These are phyloP conservation scores for Candida orba DNA, from an alignment of 805 yeast species.

Conservation along the genomic window DNA sequence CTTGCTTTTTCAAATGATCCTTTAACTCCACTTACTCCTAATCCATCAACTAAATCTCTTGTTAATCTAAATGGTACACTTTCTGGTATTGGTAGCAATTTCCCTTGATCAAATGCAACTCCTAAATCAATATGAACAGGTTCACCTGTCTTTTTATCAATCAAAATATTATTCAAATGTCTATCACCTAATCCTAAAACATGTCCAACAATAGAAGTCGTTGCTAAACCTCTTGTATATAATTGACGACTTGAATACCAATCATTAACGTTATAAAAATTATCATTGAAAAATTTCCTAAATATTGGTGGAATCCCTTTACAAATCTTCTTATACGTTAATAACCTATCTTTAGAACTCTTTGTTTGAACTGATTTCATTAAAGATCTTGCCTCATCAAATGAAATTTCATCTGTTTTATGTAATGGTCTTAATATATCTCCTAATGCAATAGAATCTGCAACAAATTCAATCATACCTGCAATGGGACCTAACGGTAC, in stretches of 20 bases:
- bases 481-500: constrained; percentile 82
- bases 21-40: constrained; percentile 79
- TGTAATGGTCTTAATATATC: constrained; percentile 68
- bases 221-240: constrained; percentile 75
- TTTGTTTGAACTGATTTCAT: constrained; percentile 55
- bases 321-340: constrained; percentile 41
- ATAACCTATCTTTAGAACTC: constrained; percentile 35
- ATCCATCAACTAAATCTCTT: constrained; percentile 84
- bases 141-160: constrained; percentile 81
- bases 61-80: constrained; percentile 90
- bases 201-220: constrained; percentile 80
- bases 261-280: constrained; percentile 54
- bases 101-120: constrained; percentile 94
- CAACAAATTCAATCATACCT: constrained; percentile 88
- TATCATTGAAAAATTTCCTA: constrained; percentile 60
- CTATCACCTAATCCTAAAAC: constrained; percentile 92
- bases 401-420: constrained; percentile 37
- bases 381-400: constrained; percentile 51
- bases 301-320: constrained; percentile 57
- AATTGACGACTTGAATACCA: constrained; percentile 66
- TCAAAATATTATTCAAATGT: constrained; percentile 81
- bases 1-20: constrained; percentile 73
- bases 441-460: constrained; percentile 61
- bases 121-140: constrained; percentile 96
- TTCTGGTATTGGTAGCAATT: constrained; percentile 78